These are phyloP conservation scores for Escallonia rubra DNA, from an alignment of 129 eudicot genomes.

Conservation along the genomic window DNA sequence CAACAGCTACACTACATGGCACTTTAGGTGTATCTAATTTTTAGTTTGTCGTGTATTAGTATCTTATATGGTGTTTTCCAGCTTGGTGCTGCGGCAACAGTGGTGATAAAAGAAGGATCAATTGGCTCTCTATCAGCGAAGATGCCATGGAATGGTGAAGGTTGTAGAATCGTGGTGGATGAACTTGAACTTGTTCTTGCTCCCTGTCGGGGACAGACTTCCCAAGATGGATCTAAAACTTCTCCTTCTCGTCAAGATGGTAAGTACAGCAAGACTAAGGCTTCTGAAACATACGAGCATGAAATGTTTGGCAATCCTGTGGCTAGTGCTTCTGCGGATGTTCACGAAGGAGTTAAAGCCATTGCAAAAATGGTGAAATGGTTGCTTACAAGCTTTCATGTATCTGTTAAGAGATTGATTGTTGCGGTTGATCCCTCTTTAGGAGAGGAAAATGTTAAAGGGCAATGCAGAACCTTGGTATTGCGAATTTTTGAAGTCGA, in stretches of 20 bases:
- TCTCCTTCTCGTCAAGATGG: conserved; percentile 34
- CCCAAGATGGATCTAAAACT: conserved; percentile 22
- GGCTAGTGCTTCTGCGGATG: conserved; percentile 40
- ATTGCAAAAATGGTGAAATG: conserved; percentile 85
- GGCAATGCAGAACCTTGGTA: conserved; percentile 53
- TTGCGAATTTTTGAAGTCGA: conserved; percentile 70
- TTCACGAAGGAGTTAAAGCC: conserved; percentile 97
- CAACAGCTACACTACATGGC: too few relatives aligned
- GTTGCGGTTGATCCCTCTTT: conserved; percentile 65
- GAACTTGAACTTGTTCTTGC: conserved; percentile 85
- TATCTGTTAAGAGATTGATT: conserved; percentile 55
- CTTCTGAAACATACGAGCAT: conserved; percentile 27
- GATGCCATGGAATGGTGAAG: conserved; percentile 79
- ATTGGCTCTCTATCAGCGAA: conserved; percentile 58
- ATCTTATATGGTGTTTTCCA: conserved; percentile 23
- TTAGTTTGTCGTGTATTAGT: not conserved
- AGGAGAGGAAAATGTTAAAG: conserved; percentile 28
- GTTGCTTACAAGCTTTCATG: conserved; percentile 85
- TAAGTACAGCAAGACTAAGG: conserved; percentile 16
- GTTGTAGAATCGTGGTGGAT: conserved; percentile 72
- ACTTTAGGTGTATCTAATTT: too few relatives aligned
- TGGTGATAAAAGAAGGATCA: conserved; percentile 75
- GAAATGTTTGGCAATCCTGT: conserved; percentile 22
- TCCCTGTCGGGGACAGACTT: conserved; percentile 27
- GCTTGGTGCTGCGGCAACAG: conserved; percentile 58